Base-by-base conservation (phyloP, 2,329 filamentous ascomycete genomes). In the Elsinoe perseae region DNA sequence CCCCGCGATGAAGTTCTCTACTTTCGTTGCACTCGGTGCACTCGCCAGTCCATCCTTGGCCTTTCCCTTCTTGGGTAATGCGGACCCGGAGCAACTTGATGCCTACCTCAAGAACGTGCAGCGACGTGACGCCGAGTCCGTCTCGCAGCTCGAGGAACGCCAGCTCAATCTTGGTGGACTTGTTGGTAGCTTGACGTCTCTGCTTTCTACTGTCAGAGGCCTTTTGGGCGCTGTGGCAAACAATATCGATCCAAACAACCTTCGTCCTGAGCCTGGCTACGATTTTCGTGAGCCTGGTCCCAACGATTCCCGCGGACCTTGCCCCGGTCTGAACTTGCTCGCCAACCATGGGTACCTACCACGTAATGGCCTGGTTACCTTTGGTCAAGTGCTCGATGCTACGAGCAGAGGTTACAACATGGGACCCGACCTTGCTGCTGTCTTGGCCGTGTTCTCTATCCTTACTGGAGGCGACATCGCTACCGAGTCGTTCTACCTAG, bases 401-500 rank as follows among this genome's bases (percentile, higher is more conserved):
- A 68, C 65, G 1, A 54, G 63, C 44, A 60, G 63, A 32, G 63
- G 69, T 10, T 72, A 70, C 64, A 70, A 71, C 60, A 72, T 73
- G 69, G 69, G 64, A 7, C 44, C 65, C 14, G 70, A 72, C 50
- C 66, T 74, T 46, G 64, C 70, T 21, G 65, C 65, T 20, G 63
- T 73, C 32, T 64, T 74, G 25, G 64, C 63, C 34, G 61, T 69
- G 10, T 68, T 65, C 57, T 63, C 66, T 8, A 57, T 65, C 4
- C 60, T 67, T 6, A 62, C 66, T 18, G 62, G 64, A 56, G 67
- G 64, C 52, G 62, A 66, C 57, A 59, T 62, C 38, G 54, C 58
- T 23, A 62, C 62, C 25, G 57, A 66, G 57, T 61, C 62, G 0
- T 68, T 59, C 58, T 65, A 64, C 25, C 60, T 69, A 14, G 65